Evolutionary conservation across 2,329 filamentous ascomycete species (phyloP), one percentile per base, ranked within the genome.

Genomic region (Tolypocladium ovalisporum): DNA sequence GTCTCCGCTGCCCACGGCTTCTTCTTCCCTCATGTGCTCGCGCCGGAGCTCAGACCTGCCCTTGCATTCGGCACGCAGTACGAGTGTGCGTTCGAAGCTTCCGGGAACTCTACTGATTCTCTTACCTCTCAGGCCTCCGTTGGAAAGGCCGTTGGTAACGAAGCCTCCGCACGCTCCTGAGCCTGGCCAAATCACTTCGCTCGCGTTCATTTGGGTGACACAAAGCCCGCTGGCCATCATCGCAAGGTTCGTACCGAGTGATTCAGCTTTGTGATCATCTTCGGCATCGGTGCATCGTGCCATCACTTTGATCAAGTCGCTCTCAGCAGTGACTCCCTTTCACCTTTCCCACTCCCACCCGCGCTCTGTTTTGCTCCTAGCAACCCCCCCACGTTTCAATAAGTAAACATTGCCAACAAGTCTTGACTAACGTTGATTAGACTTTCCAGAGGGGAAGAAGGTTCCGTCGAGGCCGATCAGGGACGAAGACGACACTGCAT

Each of bases 221-320:
- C 60, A 59, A 49, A 54, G 44, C 54, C 55, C 52, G 54, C 54
- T 56, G 49, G 54, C 58, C 59, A 58, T 56, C 54, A 59, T 58
- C 57, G 51, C 60, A 56, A 64, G 62, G 63, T 63, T 59, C 56
- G 63, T 65, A 40, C 8, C 42, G 22, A 57, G 47, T 52, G 47
- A 52, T 52, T 52, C 29, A 52, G 47, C 47, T 34, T 19, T 5
- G 19, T 35, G 19, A 52, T 34, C 10, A 22, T 22, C 29, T 32
- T 17, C 29, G 4, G 47, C 47, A 22, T 52, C 29, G 47, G 19
- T 35, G 19, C 47, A 22, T 35, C 12, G n/a, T 34, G 22, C 19
- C 19, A 35, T n/a, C 29, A 8, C 10, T 19, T 32, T 19, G 27
- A 49, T 47, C 13, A 27, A 47, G 3, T 22, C 34, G 29, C 29